Evolutionary conservation across 2,329 filamentous ascomycete genomes (phyloP), one percentile per base, ranked within the genome.

Genomic region (Aureobasidium sp.): DNA sequence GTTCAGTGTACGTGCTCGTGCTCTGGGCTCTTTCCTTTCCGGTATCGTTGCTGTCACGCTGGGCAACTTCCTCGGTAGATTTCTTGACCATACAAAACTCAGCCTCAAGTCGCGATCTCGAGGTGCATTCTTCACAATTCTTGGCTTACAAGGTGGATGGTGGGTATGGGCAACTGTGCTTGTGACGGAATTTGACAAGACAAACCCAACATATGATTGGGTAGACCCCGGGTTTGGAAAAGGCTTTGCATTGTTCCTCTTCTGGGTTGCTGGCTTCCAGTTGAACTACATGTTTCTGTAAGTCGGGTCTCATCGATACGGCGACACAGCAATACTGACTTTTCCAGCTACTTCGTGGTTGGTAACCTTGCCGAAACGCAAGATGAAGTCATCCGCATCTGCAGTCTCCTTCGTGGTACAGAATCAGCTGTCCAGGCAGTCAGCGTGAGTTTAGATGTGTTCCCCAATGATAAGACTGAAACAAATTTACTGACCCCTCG

Each of bases 391-490:
- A 86, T 94, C 50, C 85, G 91, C 1, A 90, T 91, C 71, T 87
- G 91, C 0, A 90, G 89, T 0, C 77, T 94, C 16, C 80, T 94
- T 3, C 84, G 91, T 64, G 91, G 89, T 1, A 91, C 89, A 0
- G 91, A 94, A 76, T 92, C 90, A 1, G 91, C 90, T 0, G 91
- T 89, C 79, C 91, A 94, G 74, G 91, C 91, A 9, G 78, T 94
- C 20, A 91, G 89, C 71, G 81, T 84, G 72, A 71, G 81, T 77
- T 11, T 23, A 11, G 13, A n/a, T 7, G 5, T 13, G 25, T 38
- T 25, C 51, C 23, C 5, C 18, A 27, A 15, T 29, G 13, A 59
- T 18, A 16, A 20, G 45, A 15, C 18, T 7, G 33, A n/a, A n/a
- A 42, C 50, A 29, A 47, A 13, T 38, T 27, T 23, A 33, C 29